Percentiles rank a stretch among this genome's conserved stretches.
Conservation (phyloP, 768 basidiomycete species). For the Leccinum rimulosum region DNA sequence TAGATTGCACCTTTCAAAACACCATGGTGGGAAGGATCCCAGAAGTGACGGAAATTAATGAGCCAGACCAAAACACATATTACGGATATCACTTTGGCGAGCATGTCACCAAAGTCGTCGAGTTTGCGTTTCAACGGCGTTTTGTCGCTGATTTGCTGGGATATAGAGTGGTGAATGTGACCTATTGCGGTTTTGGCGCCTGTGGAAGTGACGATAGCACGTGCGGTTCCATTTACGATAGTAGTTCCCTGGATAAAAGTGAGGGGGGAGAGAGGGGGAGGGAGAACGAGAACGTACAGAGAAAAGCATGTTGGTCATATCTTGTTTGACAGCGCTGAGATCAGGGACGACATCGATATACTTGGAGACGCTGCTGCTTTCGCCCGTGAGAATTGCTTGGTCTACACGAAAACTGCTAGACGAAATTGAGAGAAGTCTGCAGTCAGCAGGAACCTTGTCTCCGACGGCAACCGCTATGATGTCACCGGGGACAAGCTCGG, state of each 20-base stretch:
- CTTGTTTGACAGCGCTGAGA: slow-evolving; percentile 86
- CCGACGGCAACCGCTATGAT: slow-evolving; percentile 89
- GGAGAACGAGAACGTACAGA: slow-evolving; percentile 47
- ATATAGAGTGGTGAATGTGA: slow-evolving; percentile 95
- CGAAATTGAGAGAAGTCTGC: slow-evolving; percentile 81
- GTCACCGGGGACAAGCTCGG: slow-evolving; percentile 92
- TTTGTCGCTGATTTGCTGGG: slow-evolving; percentile 90
- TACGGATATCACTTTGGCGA: slow-evolving; percentile 96
- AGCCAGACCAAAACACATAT: slow-evolving; percentile 98
- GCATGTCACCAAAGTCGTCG: slow-evolving; percentile 96
- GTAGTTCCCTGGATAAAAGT: slow-evolving; percentile 72
- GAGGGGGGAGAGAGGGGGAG: background rate
- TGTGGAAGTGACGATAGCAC: slow-evolving; percentile 84
- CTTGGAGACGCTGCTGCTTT: slow-evolving; percentile 86
- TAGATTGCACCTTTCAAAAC: slow-evolving; percentile 92
- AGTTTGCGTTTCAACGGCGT: slow-evolving; percentile 96
- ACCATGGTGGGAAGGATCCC: slow-evolving; percentile 91
- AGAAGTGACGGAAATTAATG: slow-evolving; percentile 95
- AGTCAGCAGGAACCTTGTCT: slow-evolving; percentile 95
- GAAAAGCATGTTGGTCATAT: slow-evolving; percentile 97
- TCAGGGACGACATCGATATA: slow-evolving; percentile 66
- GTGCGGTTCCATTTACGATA: slow-evolving; percentile 89
- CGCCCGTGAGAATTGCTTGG: slow-evolving; percentile 96
- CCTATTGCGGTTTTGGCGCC: slow-evolving; percentile 91
- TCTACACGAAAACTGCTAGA: slow-evolving; percentile 94